A percentile compares a stretch with the other conserved stretches of the same genome.
phyloP scores from a whole-genome alignment of 352 stramenopile genomes.

The Pythium rhizo-oryzae region DNA sequence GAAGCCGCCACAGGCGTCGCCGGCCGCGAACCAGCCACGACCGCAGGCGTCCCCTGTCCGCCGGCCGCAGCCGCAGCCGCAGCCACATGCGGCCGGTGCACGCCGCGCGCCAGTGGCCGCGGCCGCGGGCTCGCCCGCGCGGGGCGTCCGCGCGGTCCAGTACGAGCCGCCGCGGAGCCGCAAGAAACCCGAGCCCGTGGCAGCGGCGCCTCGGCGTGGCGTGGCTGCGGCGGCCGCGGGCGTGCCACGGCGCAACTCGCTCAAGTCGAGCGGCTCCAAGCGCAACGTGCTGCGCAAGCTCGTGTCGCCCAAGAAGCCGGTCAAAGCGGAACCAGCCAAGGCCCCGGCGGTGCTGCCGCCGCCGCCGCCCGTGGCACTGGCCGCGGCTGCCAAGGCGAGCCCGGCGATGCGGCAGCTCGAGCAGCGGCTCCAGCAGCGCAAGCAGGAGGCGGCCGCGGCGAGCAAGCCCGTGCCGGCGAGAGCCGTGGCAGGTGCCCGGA shows the following conservation, averaged over 20 bases:
- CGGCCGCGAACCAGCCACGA: neutral
- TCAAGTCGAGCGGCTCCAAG: constrained; percentile 16
- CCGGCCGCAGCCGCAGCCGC: neutral
- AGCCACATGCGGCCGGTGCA: neutral
- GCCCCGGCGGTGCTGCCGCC: neutral
- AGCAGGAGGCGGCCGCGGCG: constrained; percentile 11
- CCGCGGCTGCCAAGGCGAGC: neutral
- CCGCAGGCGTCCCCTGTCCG: too few relatives aligned
- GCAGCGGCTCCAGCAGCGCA: constrained; percentile 13
- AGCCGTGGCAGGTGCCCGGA: neutral
- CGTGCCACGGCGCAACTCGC: constrained; percentile 5
- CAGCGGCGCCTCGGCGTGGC: neutral
- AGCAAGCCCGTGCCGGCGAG: neutral
- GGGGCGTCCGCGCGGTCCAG: neutral
- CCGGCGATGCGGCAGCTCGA: constrained; percentile 1
- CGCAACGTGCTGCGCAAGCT: constrained; percentile 6
- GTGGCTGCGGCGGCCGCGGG: neutral
- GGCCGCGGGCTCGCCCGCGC: neutral
- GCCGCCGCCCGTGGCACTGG: neutral
- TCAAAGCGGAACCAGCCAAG: neutral
- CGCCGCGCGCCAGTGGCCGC: neutral
- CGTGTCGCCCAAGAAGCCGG: neutral
- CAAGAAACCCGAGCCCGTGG: constrained; percentile 5
- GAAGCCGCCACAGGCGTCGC: neutral
- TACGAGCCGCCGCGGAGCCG: constrained; percentile 1